Evolutionary conservation across 257 asterid species (phyloP).

Genomic region (Coffea eugenioides): DNA sequence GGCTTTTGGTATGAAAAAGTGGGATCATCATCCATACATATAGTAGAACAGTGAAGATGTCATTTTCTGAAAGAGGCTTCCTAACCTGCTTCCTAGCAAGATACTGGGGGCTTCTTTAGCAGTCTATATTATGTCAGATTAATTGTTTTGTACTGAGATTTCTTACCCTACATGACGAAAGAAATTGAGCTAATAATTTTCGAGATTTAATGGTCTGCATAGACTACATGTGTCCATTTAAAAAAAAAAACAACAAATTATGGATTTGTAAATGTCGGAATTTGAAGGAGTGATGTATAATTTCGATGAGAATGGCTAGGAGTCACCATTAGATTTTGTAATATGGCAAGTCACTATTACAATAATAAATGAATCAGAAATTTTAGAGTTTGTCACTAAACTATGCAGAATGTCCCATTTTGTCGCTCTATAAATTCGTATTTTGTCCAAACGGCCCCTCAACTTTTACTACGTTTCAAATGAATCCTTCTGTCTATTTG

Average conservation of each 20-base stretch:
- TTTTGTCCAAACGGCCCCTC: background rate
- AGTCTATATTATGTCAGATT: background rate
- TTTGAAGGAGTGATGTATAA: background rate
- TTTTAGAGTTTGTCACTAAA: background rate
- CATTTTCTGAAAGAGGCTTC: slow-evolving; percentile 18
- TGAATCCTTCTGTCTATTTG: background rate
- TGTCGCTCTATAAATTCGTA: background rate
- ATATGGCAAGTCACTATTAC: too few species aligned
- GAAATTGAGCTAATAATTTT: background rate
- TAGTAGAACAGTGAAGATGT: background rate
- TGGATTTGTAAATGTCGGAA: background rate
- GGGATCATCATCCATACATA: slow-evolving; percentile 4
- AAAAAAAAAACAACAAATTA: background rate
- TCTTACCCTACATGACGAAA: background rate
- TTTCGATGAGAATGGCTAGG: background rate
- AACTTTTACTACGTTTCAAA: background rate
- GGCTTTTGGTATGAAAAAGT: slow-evolving; percentile 8
- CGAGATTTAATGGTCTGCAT: background rate
- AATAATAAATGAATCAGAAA: too few species aligned
- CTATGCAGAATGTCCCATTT: background rate
- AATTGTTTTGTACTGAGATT: too few species aligned
- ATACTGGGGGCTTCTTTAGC: slow-evolving; percentile 17
- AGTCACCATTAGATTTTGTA: background rate
- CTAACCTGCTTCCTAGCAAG: slow-evolving; percentile 28
- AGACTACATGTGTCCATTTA: background rate